Evolutionary conservation across 768 basidiomycete species (phyloP).

Genomic region (Amanita muscaria): DNA sequence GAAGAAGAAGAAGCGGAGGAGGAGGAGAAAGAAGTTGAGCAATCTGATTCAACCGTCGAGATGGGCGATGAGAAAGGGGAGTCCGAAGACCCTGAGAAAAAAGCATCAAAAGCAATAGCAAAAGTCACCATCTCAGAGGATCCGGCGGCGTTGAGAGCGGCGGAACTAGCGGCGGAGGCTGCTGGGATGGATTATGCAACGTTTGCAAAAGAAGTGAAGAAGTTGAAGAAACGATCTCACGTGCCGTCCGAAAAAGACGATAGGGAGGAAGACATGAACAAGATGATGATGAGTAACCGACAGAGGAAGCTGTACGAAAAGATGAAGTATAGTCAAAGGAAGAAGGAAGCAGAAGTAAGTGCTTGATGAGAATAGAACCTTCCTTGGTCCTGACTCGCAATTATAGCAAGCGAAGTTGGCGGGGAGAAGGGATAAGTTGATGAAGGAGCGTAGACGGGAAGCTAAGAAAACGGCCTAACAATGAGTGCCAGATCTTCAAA

Average conservation of each 20-base stretch:
- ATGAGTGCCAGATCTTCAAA: background rate
- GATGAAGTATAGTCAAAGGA: slow-evolving; percentile 81
- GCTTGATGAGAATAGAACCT: background rate
- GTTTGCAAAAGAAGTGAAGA: slow-evolving; percentile 71
- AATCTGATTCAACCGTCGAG: background rate
- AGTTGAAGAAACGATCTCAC: slow-evolving; percentile 37
- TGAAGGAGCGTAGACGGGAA: slow-evolving; percentile 40
- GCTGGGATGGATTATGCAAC: slow-evolving; percentile 72
- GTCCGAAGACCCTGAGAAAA: too few species aligned
- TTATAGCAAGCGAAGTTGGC: slow-evolving; percentile 53
- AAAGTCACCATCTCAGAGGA: slow-evolving; percentile 34
- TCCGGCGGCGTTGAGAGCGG: slow-evolving; percentile 65
- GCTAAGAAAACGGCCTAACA: background rate
- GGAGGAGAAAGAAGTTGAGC: background rate
- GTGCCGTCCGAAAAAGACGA: slow-evolving; percentile 28
- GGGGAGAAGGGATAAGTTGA: slow-evolving; percentile 45
- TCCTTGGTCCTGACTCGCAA: background rate
- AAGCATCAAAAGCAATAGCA: slow-evolving; percentile 16
- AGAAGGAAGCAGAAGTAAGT: slow-evolving; percentile 72
- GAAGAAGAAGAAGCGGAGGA: slow-evolving; percentile 12
- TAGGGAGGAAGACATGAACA: slow-evolving; percentile 81
- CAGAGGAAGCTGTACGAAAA: slow-evolving; percentile 89
- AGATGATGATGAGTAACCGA: slow-evolving; percentile 97
- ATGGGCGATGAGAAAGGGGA: slow-evolving; percentile 13
- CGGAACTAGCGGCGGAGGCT: slow-evolving; percentile 88